These are phyloP conservation scores for Kazachstania africana DNA, from an alignment of 805 yeast genomes.

Conservation along the genomic window DNA sequence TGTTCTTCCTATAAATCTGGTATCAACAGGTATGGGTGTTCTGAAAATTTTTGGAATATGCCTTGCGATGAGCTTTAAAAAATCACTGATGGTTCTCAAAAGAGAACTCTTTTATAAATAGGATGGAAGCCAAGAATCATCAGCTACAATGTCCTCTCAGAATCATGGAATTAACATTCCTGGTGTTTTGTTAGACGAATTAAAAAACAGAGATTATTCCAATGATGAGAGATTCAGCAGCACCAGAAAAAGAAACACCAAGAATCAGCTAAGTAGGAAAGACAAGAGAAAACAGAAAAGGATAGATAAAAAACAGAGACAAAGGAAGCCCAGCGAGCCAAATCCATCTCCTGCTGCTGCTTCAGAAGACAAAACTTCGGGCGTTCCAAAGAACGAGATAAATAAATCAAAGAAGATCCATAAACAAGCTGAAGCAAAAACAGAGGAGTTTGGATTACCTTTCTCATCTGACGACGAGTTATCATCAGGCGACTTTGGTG, in stretches of 20 bases:
- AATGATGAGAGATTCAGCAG: slow-evolving; percentile 29
- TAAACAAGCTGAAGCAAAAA: slow-evolving; percentile 1
- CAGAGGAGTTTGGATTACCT: slow-evolving; percentile 23
- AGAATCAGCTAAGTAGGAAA: slow-evolving; percentile 27
- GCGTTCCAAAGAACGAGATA: background rate
- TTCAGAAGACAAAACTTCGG: background rate
- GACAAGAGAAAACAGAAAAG: slow-evolving; percentile 34
- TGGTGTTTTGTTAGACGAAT: slow-evolving; percentile 41
- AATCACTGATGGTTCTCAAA: too few relatives aligned
- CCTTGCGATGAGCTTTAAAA: too few relatives aligned
- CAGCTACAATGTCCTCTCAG: too few relatives aligned
- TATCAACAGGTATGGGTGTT: too few relatives aligned
- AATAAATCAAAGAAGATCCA: background rate
- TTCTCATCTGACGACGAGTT: slow-evolving; percentile 33
- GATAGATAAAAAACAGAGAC: slow-evolving; percentile 20
- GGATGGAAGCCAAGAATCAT: too few relatives aligned
- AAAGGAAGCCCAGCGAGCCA: background rate
- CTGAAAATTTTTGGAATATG: too few relatives aligned
- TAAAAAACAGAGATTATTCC: slow-evolving; percentile 34
- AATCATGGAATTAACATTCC: slow-evolving; percentile 44
- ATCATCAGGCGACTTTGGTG: slow-evolving; percentile 34
- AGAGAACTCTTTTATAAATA: too few relatives aligned
- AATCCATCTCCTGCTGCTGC: background rate
- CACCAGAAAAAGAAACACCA: slow-evolving; percentile 23
- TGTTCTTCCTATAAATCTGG: too few relatives aligned